Conservation (phyloP, 768 basidiomycete species). For the Naganishia kalamii region DNA sequence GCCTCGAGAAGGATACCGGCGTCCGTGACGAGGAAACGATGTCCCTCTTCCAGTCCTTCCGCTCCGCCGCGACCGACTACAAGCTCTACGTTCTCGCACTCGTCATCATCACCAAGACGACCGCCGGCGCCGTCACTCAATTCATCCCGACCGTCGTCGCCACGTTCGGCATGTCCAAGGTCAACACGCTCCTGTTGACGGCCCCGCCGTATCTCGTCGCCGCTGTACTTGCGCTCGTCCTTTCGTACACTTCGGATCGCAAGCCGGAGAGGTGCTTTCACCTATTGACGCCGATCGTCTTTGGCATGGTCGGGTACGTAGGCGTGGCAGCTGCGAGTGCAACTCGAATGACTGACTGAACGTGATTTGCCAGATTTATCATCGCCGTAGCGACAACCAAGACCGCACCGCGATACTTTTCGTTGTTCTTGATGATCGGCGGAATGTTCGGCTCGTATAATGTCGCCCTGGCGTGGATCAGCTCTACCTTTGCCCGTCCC, state of each 20-base stretch:
- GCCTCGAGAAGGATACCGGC: constrained; percentile 28
- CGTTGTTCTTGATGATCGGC: constrained; percentile 35
- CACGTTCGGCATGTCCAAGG: constrained; percentile 31
- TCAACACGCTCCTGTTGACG: constrained; percentile 28
- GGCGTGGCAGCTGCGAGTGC: neutral
- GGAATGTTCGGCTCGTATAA: constrained; percentile 35
- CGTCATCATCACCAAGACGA: constrained; percentile 37
- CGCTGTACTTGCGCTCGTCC: constrained; percentile 26
- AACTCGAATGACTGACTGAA: neutral
- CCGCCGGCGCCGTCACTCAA: constrained; percentile 34
- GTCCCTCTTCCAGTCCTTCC: constrained; percentile 24
- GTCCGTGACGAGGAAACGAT: constrained; percentile 29
- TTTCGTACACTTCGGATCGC: constrained; percentile 30
- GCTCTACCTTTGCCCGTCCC: constrained; percentile 32
- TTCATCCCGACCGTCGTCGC: constrained; percentile 36
- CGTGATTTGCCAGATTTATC: constrained; percentile 13
- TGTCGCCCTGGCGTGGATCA: constrained; percentile 33
- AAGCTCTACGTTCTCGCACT: constrained; percentile 33
- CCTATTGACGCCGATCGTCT: constrained; percentile 25
- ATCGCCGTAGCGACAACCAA: constrained; percentile 28
- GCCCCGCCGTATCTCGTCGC: constrained; percentile 38
- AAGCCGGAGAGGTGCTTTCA: constrained; percentile 32
- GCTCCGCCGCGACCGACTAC: constrained; percentile 29
- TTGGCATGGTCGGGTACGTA: constrained; percentile 30
- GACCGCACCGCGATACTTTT: constrained; percentile 33